A percentile compares a stretch with the other conserved stretches of the same genome.
Conservation (phyloP, 2,329 filamentous ascomycete species). For the Botrytis fabae region DNA sequence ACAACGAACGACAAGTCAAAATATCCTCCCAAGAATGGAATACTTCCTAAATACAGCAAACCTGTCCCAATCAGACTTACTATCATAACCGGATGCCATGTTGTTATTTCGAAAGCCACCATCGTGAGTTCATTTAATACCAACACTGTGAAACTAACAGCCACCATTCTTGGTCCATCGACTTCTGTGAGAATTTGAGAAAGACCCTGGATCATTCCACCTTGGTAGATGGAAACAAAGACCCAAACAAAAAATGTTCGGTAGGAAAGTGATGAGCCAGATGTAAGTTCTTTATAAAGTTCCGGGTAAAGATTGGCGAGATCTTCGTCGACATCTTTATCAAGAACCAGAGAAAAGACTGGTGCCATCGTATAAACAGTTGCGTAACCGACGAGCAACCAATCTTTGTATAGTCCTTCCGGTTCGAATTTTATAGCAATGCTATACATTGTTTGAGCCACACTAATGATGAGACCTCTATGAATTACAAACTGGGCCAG, state of each 20-base stretch:
- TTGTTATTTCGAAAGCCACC: constrained; percentile 95
- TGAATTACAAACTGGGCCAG: constrained; percentile 98
- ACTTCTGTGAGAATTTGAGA: constrained; percentile 83
- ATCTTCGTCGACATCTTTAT: constrained; percentile 91
- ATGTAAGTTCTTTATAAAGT: constrained; percentile 95
- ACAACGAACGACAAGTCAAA: constrained; percentile 82
- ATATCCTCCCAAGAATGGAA: constrained; percentile 87
- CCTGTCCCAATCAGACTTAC: constrained; percentile 80
- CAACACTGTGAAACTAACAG: constrained; percentile 87
- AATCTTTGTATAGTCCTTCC: constrained; percentile 91
- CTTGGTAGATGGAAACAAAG: constrained; percentile 91
- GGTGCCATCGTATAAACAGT: constrained; percentile 94
- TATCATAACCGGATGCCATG: constrained; percentile 95
- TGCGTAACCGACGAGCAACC: constrained; percentile 94
- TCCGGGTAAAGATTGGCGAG: constrained; percentile 95
- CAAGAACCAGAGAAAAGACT: constrained; percentile 89
- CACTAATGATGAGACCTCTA: constrained; percentile 88
- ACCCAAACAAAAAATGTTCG: constrained; percentile 98
- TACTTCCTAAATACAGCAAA: constrained; percentile 72
- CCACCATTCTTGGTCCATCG: constrained; percentile 74
- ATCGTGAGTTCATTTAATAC: constrained; percentile 94
- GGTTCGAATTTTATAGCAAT: constrained; percentile 92
- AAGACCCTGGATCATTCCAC: constrained; percentile 91
- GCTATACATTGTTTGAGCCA: constrained; percentile 97
- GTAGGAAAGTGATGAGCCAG: constrained; percentile 83